Base-by-base conservation (phyloP, 805 yeast species). In the Ogataea pini region DNA sequence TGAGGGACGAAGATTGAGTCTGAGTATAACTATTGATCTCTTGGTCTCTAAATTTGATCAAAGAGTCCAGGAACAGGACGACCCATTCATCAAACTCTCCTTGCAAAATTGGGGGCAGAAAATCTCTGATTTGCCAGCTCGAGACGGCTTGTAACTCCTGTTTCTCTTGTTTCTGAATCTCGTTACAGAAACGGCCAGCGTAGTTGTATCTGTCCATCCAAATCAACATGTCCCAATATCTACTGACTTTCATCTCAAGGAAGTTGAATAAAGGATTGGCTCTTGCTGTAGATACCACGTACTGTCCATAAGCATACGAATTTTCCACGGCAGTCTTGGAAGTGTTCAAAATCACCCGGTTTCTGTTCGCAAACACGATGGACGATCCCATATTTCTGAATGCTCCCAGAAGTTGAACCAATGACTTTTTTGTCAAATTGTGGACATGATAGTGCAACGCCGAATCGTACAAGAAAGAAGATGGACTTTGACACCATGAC, bases 141-240 rank as follows among this genome's bases (percentile, higher is more conserved):
- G 78, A 77, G 42, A 68, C 74, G 1, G 87, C 82, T 9, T 65
- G 64, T 50, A 79, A 64, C 24, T 69, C 65, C 55, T 77, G 82
- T 4, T 65, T 56, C 14, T 73, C 76, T 3, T 69, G 71, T 44
- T 68, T 72, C 3, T 73, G 67, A 43, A 80, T 76, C 46, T 72
- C 71, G 16, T 60, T 58, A 58, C 83, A 78, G 50, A 72, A 72
- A 42, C 82, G 65, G 6, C 99, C 99, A 36, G 95, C 86, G 65
- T 76, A 90, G 61, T 94, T 94, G 59, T 79, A 80, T 57, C 85
- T 83, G 63, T 94, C 97, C 96, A 92, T 87, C 98, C 97, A 95
- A 2, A 94, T 70, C 54, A 94, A 70, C n/a, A 85, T 61, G 64
- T 94, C 97, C 99, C 99, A 94, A 62, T 88, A 90, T 59, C 81